These are phyloP conservation scores for Rhodomyrtus tomentosa DNA, from an alignment of 345 rosid species.

Conservation along the genomic window DNA sequence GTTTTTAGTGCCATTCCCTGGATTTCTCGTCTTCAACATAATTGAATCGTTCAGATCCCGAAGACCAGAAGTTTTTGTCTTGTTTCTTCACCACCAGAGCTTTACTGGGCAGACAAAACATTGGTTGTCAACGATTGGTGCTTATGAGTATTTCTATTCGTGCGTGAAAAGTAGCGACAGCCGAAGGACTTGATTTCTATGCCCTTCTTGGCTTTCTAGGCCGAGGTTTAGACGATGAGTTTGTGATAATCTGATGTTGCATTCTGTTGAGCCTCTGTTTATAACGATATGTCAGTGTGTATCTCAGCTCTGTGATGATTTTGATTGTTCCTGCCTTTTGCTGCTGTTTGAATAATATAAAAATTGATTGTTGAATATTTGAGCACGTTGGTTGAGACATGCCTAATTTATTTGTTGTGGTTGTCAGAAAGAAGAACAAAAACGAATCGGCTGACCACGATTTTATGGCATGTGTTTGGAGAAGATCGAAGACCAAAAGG, in stretches of 20 bases:
- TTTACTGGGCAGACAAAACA: background rate
- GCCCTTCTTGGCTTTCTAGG: background rate
- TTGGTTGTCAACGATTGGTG: background rate
- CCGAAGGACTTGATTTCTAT: background rate
- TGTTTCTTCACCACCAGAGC: background rate
- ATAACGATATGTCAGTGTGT: background rate
- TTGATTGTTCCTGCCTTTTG: background rate
- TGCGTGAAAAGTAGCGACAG: background rate
- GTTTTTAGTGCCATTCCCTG: background rate
- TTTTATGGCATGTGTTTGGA: too few relatives aligned
- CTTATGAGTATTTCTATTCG: background rate
- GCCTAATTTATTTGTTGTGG: too few relatives aligned
- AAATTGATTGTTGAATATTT: too few relatives aligned
- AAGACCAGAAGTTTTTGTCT: background rate
- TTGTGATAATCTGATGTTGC: background rate
- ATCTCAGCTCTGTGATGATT: background rate
- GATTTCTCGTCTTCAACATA: background rate
- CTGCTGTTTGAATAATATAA: background rate
- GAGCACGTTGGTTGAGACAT: too few relatives aligned
- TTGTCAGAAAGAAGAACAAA: too few relatives aligned
- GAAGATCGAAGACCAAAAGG: too few relatives aligned
- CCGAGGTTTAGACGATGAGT: background rate
- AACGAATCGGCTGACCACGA: too few relatives aligned
- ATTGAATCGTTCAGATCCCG: background rate
- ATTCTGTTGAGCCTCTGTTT: background rate